Base-by-base conservation (phyloP, 78 protist genomes). In the Trichosphaerium sp. region DNA sequence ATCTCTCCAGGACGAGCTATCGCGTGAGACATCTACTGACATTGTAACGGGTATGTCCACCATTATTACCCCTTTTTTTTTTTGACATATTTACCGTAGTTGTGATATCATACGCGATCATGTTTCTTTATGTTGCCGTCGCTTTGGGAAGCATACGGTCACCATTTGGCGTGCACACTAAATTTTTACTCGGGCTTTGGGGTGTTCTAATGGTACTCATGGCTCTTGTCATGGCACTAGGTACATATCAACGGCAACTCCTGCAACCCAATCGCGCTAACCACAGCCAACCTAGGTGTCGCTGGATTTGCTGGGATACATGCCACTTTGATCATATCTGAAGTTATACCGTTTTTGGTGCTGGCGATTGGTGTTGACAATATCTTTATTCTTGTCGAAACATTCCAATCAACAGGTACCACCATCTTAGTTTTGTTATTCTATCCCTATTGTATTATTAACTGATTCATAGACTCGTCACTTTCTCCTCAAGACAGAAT, bases 291-390 rank as follows among this genome's bases (percentile, higher is more conserved):
- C 3, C 63, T 3, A 7, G 4, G 63, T 15, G 35, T 11, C 3
- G 28, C 26, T 42, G 32, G 63, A 26, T 21, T 57, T 10, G 29
- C 37, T 5, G 62, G 62, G 26, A 21, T 84, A 11, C 59, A 84
- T n/a, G 90, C 88, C n/a, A 67, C 90, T 1, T 51, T 85, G 3
- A 79, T 85, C 66, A 85, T 85, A 28, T 42, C 76, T 11, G 86
- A 85, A 34, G 90, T 85, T 26, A 85, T 85, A 26, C 90, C 90
- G 35, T 85, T 85, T 74, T 63, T 85, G 21, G 73, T 84, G 0
- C 56, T 85, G 71, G 88, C 90, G 2, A 86, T 85, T 18, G 90
- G 90, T 66, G 88, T 85, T 5, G 90, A 85, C 57, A 85, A 85
- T 38, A 76, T 85, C 44, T 85, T 83, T 23, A 80, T 85, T 31